Evolutionary conservation across 306 rosid species (phyloP).

Genomic region (Rosa persica): DNA sequence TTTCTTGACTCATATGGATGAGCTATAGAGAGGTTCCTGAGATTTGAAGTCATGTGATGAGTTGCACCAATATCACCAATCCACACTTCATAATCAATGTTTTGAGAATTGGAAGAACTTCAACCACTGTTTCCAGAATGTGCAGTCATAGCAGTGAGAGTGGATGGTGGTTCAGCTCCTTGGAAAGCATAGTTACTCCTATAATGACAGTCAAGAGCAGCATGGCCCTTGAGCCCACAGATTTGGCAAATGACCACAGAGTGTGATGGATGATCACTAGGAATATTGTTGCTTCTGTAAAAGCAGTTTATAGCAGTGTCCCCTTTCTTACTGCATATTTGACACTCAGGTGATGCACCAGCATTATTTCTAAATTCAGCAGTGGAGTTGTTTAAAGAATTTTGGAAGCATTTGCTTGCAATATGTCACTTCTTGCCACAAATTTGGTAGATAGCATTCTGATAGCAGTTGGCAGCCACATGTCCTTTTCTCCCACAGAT

Average conservation of each 20-base stretch:
- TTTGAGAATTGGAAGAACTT: no score
- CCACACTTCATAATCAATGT: not conserved
- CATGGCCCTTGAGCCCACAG: not conserved
- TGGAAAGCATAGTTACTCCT: not conserved
- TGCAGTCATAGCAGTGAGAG: not conserved
- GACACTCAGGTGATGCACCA: not conserved
- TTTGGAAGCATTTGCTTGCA: no score
- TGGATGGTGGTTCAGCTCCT: no score
- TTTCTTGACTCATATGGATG: no score
- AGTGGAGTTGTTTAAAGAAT: no score
- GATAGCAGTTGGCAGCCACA: no score
- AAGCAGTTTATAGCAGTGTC: not conserved
- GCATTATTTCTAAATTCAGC: rapidly evolving
- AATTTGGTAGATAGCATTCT: not conserved
- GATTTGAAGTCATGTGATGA: not conserved
- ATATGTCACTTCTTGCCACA: not conserved
- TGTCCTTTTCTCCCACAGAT: no score
- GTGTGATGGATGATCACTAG: no score
- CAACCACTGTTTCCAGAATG: not conserved
- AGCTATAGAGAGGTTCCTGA: no score
- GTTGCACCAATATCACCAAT: not conserved
- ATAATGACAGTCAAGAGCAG: not conserved
- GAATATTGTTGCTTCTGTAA: no score
- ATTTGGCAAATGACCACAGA: not conserved
- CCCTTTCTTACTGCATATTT: not conserved